phyloP scores from a whole-genome alignment of 139 green algal genomes.

The Chlorella vulgaris region DNA sequence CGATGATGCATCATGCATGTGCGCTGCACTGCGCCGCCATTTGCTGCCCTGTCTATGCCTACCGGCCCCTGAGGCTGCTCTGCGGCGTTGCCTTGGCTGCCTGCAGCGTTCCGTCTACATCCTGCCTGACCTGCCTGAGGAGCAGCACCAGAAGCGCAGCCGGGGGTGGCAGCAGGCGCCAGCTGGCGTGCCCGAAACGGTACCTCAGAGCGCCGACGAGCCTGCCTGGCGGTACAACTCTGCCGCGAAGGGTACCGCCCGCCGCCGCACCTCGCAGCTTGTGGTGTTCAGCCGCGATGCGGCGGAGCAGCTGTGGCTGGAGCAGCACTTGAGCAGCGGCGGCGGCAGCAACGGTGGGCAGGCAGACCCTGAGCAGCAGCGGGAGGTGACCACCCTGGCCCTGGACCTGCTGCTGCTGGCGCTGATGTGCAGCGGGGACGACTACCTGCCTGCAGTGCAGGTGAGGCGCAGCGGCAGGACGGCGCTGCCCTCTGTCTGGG shows the following conservation, averaged over 20 bases:
- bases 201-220: no score
- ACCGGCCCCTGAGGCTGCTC: background rate
- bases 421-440: constrained; percentile 74
- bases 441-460: constrained; percentile 75
- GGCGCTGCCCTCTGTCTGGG: background rate
- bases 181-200: background rate
- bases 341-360: background rate
- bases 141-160: background rate
- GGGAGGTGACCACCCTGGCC: constrained; percentile 24
- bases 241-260: no score
- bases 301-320: constrained; percentile 28
- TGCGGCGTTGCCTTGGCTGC: background rate
- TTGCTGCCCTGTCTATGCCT: background rate
- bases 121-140: background rate
- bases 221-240: no score
- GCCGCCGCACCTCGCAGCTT: background rate
- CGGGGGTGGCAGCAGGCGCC: background rate
- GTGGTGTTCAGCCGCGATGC: constrained; percentile 28
- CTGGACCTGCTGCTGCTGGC: constrained; percentile 69
- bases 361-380: background rate
- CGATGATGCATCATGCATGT: no score
- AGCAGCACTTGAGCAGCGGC: constrained; percentile 20
- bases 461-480: background rate
- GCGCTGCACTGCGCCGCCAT: no score
- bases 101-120: background rate